phyloP scores from a whole-genome alignment of 2,329 filamentous ascomycete species.

The Pseudofabraea citricarpa region DNA sequence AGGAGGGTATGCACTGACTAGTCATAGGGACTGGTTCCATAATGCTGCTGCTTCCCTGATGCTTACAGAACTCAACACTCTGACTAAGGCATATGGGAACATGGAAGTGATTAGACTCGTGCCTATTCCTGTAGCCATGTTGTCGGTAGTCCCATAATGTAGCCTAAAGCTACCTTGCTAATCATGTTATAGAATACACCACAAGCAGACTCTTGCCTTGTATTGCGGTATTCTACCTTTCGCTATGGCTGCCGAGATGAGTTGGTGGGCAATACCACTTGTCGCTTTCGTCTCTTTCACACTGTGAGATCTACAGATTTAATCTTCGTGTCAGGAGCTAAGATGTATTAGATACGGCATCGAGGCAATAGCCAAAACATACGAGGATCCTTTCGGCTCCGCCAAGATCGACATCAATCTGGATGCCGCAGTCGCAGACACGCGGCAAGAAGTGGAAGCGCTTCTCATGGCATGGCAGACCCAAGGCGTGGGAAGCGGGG shows the following conservation, averaged over 20 bases:
- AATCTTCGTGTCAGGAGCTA: too few relatives aligned
- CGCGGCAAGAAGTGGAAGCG: conserved; percentile 51
- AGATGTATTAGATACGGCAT: too few relatives aligned
- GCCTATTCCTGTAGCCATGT: conserved; percentile 57
- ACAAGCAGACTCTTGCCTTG: conserved; percentile 57
- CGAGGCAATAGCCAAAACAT: conserved; percentile 43
- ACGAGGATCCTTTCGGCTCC: conserved; percentile 63
- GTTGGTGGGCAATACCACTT: conserved; percentile 57
- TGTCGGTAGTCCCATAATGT: conserved; percentile 31
- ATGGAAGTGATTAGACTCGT: conserved; percentile 65
- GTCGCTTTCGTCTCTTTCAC: conserved; percentile 58
- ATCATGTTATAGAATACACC: conserved; percentile 46
- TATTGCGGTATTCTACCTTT: conserved; percentile 58
- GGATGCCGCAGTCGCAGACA: conserved; percentile 59
- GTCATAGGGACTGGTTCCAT: conserved; percentile 58
- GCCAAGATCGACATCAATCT: conserved; percentile 65
- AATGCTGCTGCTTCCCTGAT: conserved; percentile 54
- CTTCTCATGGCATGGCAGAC: conserved; percentile 52
- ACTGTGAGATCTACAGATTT: too few relatives aligned
- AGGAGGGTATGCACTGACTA: too few relatives aligned
- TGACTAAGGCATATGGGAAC: conserved; percentile 53
- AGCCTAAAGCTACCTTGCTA: not conserved
- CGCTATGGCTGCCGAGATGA: conserved; percentile 57
- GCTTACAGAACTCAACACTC: conserved; percentile 49
- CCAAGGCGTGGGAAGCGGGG: conserved; percentile 17